Conservation (phyloP, 306 rosid species). For the Acacia confusa region DNA sequence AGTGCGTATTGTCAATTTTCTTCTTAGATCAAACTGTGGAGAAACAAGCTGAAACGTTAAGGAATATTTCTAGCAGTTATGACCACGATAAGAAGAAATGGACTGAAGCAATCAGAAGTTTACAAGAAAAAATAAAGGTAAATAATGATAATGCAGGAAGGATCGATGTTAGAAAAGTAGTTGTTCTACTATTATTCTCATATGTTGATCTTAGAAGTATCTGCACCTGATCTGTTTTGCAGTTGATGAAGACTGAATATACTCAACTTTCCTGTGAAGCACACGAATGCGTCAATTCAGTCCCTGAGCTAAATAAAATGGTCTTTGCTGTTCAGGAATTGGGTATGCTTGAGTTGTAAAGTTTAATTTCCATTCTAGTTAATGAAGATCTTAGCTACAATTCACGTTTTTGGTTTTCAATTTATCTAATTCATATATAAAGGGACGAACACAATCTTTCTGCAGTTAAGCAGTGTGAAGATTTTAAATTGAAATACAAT, state of each 20-base stretch:
- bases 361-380: conserved; percentile 12
- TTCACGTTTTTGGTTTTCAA: conserved; percentile 12
- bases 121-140: conserved; percentile 69
- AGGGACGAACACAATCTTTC: conserved; percentile 27
- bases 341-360: conserved; percentile 52
- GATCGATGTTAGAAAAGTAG: conserved; percentile 2
- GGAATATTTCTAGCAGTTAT: conserved; percentile 55
- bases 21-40: conserved; percentile 66
- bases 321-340: conserved; percentile 74
- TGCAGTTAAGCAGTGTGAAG: conserved; percentile 88
- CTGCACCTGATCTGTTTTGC: conserved; percentile 37
- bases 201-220: conserved; percentile 1
- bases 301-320: conserved; percentile 83
- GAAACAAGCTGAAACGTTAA: conserved; percentile 70
- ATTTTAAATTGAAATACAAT: conserved; percentile 71
- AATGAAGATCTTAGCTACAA: conserved; percentile 14
- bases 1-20: conserved; percentile 31
- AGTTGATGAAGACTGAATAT: conserved; percentile 76
- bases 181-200: conserved; percentile 7
- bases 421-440: conserved; percentile 13
- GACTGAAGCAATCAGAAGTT: conserved; percentile 55
- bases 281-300: conserved; percentile 79
- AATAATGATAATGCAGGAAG: conserved; percentile 9
- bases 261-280: conserved; percentile 67
- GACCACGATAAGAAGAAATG: conserved; percentile 69